Conservation (phyloP, 495 filamentous ascomycete species). For the Neohortaea acidophila region DNA sequence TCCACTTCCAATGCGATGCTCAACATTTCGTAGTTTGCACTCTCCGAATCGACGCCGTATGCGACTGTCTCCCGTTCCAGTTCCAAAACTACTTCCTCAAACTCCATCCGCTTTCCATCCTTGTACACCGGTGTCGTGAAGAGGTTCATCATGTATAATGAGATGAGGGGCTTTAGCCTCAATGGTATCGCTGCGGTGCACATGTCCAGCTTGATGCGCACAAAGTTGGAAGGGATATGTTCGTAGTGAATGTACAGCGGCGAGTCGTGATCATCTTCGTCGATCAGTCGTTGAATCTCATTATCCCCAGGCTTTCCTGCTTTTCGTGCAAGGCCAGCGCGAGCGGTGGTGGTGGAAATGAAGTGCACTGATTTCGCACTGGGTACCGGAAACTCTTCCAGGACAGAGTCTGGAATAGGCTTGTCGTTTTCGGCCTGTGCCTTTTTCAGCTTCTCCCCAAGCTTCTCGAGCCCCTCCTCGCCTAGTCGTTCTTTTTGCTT, state of each 20-base stretch:
- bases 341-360: slow-evolving; percentile 71
- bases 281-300: slow-evolving; percentile 58
- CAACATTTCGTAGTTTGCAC: slow-evolving; percentile 63
- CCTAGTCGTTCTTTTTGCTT: slow-evolving; percentile 48
- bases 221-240: slow-evolving; percentile 78
- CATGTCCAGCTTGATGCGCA: slow-evolving; percentile 61
- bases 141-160: slow-evolving; percentile 78
- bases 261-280: slow-evolving; percentile 44
- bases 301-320: slow-evolving; percentile 53
- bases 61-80: slow-evolving; percentile 81
- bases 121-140: slow-evolving; percentile 77
- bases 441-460: slow-evolving; percentile 59
- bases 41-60: slow-evolving; percentile 53
- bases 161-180: slow-evolving; percentile 62
- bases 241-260: slow-evolving; percentile 96
- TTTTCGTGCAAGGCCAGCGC: slow-evolving; percentile 62
- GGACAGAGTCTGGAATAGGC: slow-evolving; percentile 56
- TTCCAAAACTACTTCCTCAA: slow-evolving; percentile 79
- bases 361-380: slow-evolving; percentile 81
- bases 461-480: slow-evolving; percentile 48
- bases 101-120: slow-evolving; percentile 65
- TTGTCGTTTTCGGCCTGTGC: slow-evolving; percentile 72
- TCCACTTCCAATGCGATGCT: slow-evolving; percentile 73
- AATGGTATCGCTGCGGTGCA: slow-evolving; percentile 59
- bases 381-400: slow-evolving; percentile 71